Evolutionary conservation across 1,284 basidiomycete species (phyloP), one percentile per base, ranked within the genome.

Genomic region (Lignosus rhinocerotis): DNA sequence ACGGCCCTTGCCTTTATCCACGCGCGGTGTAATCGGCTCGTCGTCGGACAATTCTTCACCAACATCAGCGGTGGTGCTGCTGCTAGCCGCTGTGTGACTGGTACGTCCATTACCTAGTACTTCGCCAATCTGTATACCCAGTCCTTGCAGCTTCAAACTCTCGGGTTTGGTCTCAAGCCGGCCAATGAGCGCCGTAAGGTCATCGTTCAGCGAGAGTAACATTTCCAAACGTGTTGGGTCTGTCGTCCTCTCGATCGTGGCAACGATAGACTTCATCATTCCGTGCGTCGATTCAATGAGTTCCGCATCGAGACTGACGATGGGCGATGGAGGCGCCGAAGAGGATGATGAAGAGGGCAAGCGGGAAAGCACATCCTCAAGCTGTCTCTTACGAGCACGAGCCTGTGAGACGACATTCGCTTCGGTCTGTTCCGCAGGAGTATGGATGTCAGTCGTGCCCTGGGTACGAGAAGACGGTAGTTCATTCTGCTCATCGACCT

Each of bases 1-100:
- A 54, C 79, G 80, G 17, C 78, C 83, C 69, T 92, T 92, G 56
- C 89, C 90, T 70, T 92, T 92, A 72, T 92, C 87, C 12, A 87
- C 69, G 42, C 80, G 80, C 0, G 88, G 88, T 11, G 87, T 89
- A 32, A 79, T 74, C 10, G 78, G 81, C 14, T 72, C 72, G 11
- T 74, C 71, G 2, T 79, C 63, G 36, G 56, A 50, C n/a, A 34
- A 38, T 8, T 55, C 49, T 21, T 46, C 39, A 1, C 48, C 52
- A n/a, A 36, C 46, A 10, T 14, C 19, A 4, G 34, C 8, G 1
- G 50, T 51, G 6, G 49, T 41, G 16, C 36, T 58, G 31, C 47
- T 71, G 11, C 67, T 67, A 7, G 67, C 70, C 55, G 67, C 66
- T 56, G 39, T 59, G 63, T 51, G 69, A 4, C 55, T 45, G 12